Evolutionary conservation across 2,329 filamentous ascomycete species (phyloP).

Genomic region (Ophiostoma perfectum): DNA sequence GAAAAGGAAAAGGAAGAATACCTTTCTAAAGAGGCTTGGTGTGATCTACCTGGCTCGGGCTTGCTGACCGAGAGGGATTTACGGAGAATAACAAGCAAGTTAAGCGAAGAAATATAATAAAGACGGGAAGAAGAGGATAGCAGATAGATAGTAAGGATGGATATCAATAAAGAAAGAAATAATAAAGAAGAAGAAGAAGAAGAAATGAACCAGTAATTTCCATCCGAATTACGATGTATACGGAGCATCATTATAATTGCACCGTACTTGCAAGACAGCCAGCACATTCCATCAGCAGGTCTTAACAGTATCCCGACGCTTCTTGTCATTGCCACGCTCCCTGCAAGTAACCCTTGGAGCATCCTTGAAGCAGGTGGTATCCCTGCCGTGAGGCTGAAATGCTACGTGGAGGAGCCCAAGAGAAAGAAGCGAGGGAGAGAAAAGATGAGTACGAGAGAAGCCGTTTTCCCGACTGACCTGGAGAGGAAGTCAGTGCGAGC

Average conservation of each 20-base stretch:
- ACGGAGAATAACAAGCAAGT: too few species aligned
- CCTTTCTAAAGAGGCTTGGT: too few species aligned
- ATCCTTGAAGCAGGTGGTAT: neutral
- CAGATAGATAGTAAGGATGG: too few species aligned
- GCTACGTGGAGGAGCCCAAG: neutral
- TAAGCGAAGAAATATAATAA: too few species aligned
- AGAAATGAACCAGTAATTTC: neutral
- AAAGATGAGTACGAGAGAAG: too few species aligned
- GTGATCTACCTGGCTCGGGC: too few species aligned
- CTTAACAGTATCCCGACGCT: neutral
- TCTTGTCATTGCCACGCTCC: neutral
- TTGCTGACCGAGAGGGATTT: too few species aligned
- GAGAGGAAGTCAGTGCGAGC: neutral
- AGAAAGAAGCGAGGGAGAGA: too few species aligned
- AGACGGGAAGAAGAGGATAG: too few species aligned
- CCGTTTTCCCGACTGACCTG: neutral
- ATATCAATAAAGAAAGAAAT: too few species aligned
- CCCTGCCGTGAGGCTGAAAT: slow-evolving; percentile 2
- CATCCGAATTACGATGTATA: neutral
- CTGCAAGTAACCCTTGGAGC: neutral
- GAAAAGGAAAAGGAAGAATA: too few species aligned
- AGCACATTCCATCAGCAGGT: neutral
- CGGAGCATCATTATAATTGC: neutral
- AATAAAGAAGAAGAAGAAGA: too few species aligned
- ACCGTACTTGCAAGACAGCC: neutral